Conservation (phyloP, 2,329 filamentous ascomycete species). For the Trichoderma koningii region DNA sequence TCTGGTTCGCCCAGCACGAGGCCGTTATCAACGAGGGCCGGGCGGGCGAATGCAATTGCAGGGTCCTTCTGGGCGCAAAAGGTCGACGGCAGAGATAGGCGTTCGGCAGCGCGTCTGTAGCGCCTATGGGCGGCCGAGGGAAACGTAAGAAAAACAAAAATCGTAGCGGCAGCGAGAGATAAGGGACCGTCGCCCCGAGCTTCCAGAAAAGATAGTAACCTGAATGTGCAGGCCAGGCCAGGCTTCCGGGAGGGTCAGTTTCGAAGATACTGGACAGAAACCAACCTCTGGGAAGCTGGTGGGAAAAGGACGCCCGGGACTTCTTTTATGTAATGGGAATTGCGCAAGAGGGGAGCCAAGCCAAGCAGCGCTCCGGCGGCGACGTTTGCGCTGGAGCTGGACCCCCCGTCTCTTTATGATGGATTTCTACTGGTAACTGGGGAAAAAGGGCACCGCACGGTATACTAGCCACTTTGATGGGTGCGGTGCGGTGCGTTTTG, state of each 20-base stretch:
- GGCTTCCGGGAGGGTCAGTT: slow-evolving; percentile 26
- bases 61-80: slow-evolving; percentile 26
- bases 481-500: slow-evolving; percentile 9
- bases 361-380: slow-evolving; percentile 18
- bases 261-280: slow-evolving; percentile 34
- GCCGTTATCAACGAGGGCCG: slow-evolving; percentile 19
- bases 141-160: slow-evolving; percentile 29
- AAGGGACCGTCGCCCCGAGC: slow-evolving; percentile 30
- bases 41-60: slow-evolving; percentile 27
- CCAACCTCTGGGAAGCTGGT: slow-evolving; percentile 31
- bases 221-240: slow-evolving; percentile 28
- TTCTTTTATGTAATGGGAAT: slow-evolving; percentile 47
- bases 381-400: slow-evolving; percentile 21
- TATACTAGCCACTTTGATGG: slow-evolving; percentile 9
- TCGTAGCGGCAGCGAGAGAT: slow-evolving; percentile 32
- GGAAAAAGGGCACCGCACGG: neutral
- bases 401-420: slow-evolving; percentile 23
- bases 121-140: slow-evolving; percentile 34
- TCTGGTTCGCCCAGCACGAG: slow-evolving; percentile 20
- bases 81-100: slow-evolving; percentile 36
- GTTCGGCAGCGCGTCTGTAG: slow-evolving; percentile 34
- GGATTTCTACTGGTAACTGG: neutral
- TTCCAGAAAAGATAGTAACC: slow-evolving; percentile 26
- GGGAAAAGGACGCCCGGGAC: slow-evolving; percentile 37
- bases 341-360: slow-evolving; percentile 35